These are phyloP conservation scores for Auricularia cornea DNA, from an alignment of 768 basidiomycete species.

Conservation along the genomic window DNA sequence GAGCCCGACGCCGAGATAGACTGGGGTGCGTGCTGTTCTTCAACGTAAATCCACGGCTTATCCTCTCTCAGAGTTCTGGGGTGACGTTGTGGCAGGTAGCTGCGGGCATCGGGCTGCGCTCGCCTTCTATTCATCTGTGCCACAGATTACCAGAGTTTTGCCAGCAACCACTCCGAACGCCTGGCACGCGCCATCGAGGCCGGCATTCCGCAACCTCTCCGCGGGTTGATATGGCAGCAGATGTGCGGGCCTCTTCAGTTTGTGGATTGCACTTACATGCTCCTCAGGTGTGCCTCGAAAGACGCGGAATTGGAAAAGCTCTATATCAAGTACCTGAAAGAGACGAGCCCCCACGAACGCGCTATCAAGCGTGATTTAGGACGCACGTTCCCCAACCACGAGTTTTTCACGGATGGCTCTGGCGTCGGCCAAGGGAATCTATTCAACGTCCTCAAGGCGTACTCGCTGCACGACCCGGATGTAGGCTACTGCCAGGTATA, in stretches of 20 bases:
- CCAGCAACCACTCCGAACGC: slow-evolving; percentile 65
- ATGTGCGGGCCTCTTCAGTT: slow-evolving; percentile 44
- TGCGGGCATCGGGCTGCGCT: slow-evolving; percentile 9
- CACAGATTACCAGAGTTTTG: slow-evolving; percentile 82
- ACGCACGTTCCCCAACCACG: slow-evolving; percentile 93
- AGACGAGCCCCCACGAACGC: slow-evolving; percentile 84
- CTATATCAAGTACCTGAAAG: slow-evolving; percentile 76
- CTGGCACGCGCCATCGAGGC: slow-evolving; percentile 84
- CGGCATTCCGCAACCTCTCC: slow-evolving; percentile 80
- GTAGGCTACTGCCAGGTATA: slow-evolving; percentile 91
- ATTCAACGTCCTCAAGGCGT: slow-evolving; percentile 97
- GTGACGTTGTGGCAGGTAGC: slow-evolving; percentile 77
- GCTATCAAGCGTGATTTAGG: slow-evolving; percentile 89
- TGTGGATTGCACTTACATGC: background rate
- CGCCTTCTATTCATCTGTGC: slow-evolving; percentile 5
- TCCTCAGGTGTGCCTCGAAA: slow-evolving; percentile 82
- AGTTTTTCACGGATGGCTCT: slow-evolving; percentile 89
- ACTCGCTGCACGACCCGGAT: slow-evolving; percentile 88
- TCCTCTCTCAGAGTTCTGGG: slow-evolving; percentile 75
- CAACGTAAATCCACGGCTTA: slow-evolving; percentile 2
- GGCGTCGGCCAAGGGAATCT: slow-evolving; percentile 96
- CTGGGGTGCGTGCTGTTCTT: slow-evolving; percentile 51
- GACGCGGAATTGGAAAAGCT: slow-evolving; percentile 74
- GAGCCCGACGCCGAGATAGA: slow-evolving; percentile 44
- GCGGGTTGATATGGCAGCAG: slow-evolving; percentile 96